Evolutionary conservation across 2,329 filamentous ascomycete species (phyloP).

Genomic region (Diaporthe amygdali): DNA sequence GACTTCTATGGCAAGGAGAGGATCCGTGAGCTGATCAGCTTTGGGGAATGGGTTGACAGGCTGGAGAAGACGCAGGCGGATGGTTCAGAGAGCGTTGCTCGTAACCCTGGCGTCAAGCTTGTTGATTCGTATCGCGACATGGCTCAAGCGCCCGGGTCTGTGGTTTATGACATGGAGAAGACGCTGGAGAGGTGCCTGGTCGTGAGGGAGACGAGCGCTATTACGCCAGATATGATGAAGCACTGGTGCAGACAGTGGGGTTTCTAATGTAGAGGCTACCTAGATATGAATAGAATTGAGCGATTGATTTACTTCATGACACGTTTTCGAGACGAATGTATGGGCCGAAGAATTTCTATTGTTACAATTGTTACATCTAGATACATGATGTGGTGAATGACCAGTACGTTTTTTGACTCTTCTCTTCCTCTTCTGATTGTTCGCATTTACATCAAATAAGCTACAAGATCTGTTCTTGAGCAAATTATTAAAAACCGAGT

Average conservation of each 20-base stretch:
- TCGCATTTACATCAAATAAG: too few species aligned
- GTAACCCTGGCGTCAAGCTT: slow-evolving; percentile 55
- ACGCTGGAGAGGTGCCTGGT: slow-evolving; percentile 44
- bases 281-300: neutral
- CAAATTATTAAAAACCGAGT: too few species aligned
- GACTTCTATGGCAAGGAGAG: slow-evolving; percentile 40
- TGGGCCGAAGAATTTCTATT: too few species aligned
- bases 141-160: slow-evolving; percentile 26
- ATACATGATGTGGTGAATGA: too few species aligned
- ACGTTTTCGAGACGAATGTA: too few species aligned
- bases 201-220: slow-evolving; percentile 41
- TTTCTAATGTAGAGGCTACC: slow-evolving; percentile 25
- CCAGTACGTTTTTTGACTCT: too few species aligned
- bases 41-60: slow-evolving; percentile 47
- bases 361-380: too few species aligned
- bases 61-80: slow-evolving; percentile 44
- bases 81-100: slow-evolving; percentile 37
- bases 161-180: slow-evolving; percentile 44
- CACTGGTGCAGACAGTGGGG: slow-evolving; percentile 53
- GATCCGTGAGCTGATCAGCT: slow-evolving; percentile 41
- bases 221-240: slow-evolving; percentile 47
- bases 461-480: too few species aligned
- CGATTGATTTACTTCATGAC: neutral
- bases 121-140: slow-evolving; percentile 50
- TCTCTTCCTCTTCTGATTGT: too few species aligned